A percentile compares a stretch with the other conserved stretches of the same genome.
These are phyloP conservation scores for Mortierella polycephala DNA, from an alignment of 371 early-diverging fungal genomes.

Conservation along the genomic window DNA sequence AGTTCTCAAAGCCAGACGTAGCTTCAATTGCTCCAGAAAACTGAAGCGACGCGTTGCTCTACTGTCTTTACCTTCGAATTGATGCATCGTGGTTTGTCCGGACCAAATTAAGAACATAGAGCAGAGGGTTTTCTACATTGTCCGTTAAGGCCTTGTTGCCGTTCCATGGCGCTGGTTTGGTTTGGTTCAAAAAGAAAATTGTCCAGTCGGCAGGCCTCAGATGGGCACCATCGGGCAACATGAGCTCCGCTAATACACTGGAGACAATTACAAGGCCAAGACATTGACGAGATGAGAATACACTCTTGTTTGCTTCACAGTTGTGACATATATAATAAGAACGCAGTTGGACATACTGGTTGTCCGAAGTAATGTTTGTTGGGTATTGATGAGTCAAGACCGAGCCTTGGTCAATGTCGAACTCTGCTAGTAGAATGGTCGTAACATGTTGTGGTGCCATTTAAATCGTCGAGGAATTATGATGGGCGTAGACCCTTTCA, in stretches of 20 bases:
- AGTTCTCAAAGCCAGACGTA: too few species aligned
- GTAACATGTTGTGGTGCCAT: slow-evolving; percentile 74
- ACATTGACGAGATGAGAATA: not conserved
- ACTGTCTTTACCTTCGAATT: slow-evolving; percentile 68
- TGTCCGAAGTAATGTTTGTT: slow-evolving; percentile 82
- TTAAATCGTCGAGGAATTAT: not conserved
- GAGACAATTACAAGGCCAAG: not conserved
- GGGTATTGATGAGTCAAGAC: slow-evolving; percentile 89
- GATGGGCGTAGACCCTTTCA: too few species aligned
- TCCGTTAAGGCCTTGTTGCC: slow-evolving; percentile 58
- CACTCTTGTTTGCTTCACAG: too few species aligned
- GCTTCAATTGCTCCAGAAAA: too few species aligned
- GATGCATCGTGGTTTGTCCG: slow-evolving; percentile 87
- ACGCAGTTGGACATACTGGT: slow-evolving; percentile 69
- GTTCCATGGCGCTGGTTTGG: slow-evolving; percentile 66
- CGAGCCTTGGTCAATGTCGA: slow-evolving; percentile 93
- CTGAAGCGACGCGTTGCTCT: not conserved
- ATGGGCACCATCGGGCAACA: slow-evolving; percentile 97
- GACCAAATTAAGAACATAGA: slow-evolving; percentile 91
- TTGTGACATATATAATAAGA: not conserved
- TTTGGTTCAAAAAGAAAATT: slow-evolving; percentile 89
- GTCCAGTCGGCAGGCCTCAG: slow-evolving; percentile 94
- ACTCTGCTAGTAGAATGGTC: slow-evolving; percentile 90
- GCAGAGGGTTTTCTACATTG: slow-evolving; percentile 66
- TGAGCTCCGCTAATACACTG: slow-evolving; percentile 90